Base-by-base conservation (phyloP, 83 land plant species). In the Picea abies region DNA sequence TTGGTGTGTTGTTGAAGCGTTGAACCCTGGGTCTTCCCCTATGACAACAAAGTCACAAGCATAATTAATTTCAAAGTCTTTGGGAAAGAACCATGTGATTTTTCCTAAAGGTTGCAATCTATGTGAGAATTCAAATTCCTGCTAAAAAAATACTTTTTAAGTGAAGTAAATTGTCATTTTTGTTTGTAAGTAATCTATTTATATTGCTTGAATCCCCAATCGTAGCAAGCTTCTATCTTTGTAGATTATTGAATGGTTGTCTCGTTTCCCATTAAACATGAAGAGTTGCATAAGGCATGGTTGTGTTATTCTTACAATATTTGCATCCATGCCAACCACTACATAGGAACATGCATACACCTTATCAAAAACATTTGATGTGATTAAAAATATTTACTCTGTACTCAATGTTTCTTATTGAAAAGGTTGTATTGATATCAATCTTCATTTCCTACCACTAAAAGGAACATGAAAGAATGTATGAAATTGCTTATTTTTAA, bases 241-340 rank as follows among this genome's bases (percentile, higher is more conserved):
- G 5, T 89, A 95, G 95, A 85, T 95, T 44, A 85, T 90, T 79
- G 87, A 91, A 32, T 95, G 97, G 95, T 61, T 95, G 67, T 90
- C 93, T 8, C 81, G 80, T 71, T 85, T 81, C 81, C 97, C 97
- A 5, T 84, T 90, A 4, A 89, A 91, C 35, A 87, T 95, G 37
- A 95, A 95, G 70, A 88, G 92, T 86, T 95, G 90, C 79, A 93
- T 95, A 39, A 87, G 92, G 37, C 97, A 95, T 69, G 94, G 95
- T 76, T 95, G 97, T 82, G 82, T 95, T 20, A 49, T 95, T 9
- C 82, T 95, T 25, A 88, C 94, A 4, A 78, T 95, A 62, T 93
- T 91, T 76, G 80, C 91, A 65, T 89, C 88, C 3, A 82, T 90
- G 80, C 83, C 84, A 1, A 71, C 85, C 37, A 69, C 88, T 60